phyloP scores from a whole-genome alignment of 805 yeast species.

The Yarrowia osloensis region DNA sequence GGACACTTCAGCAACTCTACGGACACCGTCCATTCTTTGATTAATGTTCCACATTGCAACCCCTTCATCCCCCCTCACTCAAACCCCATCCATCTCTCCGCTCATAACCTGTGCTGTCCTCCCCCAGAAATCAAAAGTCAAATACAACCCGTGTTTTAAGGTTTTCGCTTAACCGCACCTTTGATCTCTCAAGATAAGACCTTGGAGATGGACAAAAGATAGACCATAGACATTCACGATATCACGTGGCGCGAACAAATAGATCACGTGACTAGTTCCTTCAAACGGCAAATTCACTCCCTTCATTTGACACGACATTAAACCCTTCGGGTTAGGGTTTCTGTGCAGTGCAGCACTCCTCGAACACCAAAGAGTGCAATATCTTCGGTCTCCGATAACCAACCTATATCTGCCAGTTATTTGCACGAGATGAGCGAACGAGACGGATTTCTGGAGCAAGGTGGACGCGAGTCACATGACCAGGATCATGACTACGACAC shows the following conservation, averaged over 20 bases:
- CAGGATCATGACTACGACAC: constrained; percentile 8
- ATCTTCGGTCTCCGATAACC: constrained; percentile 7
- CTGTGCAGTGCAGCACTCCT: background rate
- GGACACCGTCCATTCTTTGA: too few relatives aligned
- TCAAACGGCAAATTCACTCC: background rate
- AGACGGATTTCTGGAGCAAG: constrained; percentile 17
- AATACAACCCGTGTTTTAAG: background rate
- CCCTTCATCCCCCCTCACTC: too few relatives aligned
- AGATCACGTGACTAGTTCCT: background rate
- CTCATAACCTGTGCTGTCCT: constrained; percentile 21
- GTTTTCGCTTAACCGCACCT: background rate
- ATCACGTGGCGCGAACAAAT: background rate
- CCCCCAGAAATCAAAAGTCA: background rate
- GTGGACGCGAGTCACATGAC: background rate
- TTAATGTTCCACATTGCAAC: too few relatives aligned
- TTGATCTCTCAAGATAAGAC: background rate
- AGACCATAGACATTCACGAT: background rate
- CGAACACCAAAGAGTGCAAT: background rate
- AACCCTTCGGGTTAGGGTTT: constrained; percentile 28
- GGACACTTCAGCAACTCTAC: too few relatives aligned
- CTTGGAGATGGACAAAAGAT: background rate
- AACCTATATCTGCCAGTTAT: background rate
- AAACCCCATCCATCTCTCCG: too few relatives aligned
- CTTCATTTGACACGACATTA: background rate
- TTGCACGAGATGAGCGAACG: constrained; percentile 4